Evolutionary conservation across 1,139 yeast genomes (phyloP).

Genomic region (Suhomyces anneliseae): DNA sequence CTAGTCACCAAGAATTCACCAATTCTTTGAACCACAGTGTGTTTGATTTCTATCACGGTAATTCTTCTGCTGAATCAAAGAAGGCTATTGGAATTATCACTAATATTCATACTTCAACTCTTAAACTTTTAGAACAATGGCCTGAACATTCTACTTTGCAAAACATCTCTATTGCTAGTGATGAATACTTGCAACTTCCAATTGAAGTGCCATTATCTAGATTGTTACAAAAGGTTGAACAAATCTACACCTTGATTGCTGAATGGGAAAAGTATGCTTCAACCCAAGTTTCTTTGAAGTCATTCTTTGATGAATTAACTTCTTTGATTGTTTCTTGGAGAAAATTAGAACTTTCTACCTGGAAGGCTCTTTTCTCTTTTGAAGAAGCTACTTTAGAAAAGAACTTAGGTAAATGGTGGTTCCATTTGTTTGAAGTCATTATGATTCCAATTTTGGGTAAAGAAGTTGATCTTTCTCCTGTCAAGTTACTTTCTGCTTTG

Average conservation of each 20-base stretch:
- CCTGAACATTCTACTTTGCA: slow-evolving; percentile 93
- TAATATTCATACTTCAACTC: slow-evolving; percentile 47
- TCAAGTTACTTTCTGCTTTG: slow-evolving; percentile 63
- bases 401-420: slow-evolving; percentile 84
- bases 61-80: slow-evolving; percentile 59
- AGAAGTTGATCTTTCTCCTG: slow-evolving; percentile 28
- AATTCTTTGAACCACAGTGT: slow-evolving; percentile 14
- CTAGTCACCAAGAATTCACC: slow-evolving; percentile 22
- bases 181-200: slow-evolving; percentile 66
- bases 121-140: slow-evolving; percentile 66
- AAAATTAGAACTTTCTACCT: slow-evolving; percentile 77
- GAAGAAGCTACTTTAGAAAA: slow-evolving; percentile 60
- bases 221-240: slow-evolving; percentile 80
- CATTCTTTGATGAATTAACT: slow-evolving; percentile 59
- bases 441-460: slow-evolving; percentile 46
- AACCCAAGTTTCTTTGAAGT: slow-evolving; percentile 63
- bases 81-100: slow-evolving; percentile 56
- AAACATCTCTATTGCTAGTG: slow-evolving; percentile 63
- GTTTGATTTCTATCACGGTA: slow-evolving; percentile 70
- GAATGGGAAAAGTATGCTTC: slow-evolving; percentile 97
- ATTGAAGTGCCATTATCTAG: slow-evolving; percentile 73
- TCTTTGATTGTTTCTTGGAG: slow-evolving; percentile 86
- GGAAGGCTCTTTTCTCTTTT: slow-evolving; percentile 72
- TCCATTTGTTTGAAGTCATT: slow-evolving; percentile 76
- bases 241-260: slow-evolving; percentile 71